Base-by-base conservation (phyloP, 768 basidiomycete genomes). In the Xanthoconium purpureum region DNA sequence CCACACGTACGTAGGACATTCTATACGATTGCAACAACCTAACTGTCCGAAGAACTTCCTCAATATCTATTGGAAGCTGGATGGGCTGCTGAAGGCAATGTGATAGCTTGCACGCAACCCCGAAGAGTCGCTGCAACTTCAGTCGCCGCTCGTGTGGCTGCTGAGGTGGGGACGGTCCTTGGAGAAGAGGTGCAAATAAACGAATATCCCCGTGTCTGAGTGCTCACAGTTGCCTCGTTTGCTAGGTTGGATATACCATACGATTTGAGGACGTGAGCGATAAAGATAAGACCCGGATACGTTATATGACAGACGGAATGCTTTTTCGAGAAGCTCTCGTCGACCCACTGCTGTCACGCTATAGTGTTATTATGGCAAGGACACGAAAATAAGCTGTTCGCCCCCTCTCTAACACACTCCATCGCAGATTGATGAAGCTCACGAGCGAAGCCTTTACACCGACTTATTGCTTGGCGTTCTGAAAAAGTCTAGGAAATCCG, bases 291-390 rank as follows among this genome's bases (percentile, higher is more conserved):
- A 98, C 97, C 2, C 82, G 91, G 29, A 91, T 99, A 70, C 80
- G 94, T 40, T 99, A 98, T 71, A 82, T 98, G 84, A 99, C 97
- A 33, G 97, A 99, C 70, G 97, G 97, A 44, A 95, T 98, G 87
- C 84, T 99, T 37, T 98, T 98, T 70, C 84, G 95, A 56, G 95
- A 98, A 74, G 88, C 88, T 24, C 81, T 98, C 64, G 77, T 94
- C 37, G 96, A 99, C 67, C 97, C 97, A 17, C 72, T 98, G 30
- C 79, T 99, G 50, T 92, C 88, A 68, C 85, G 88, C 28, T 98
- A 95, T 66, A 96, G 93, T 65, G 93, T 94, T 11, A 89, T 98
- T 58, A 98, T 99, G 94, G 94, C 89, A 61, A 47, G 79, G 70
- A 55, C 5, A 43, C 17, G 28, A 55, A 35, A n/a, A 32, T 14